Base-by-base conservation (phyloP, 1,139 yeast genomes). In the Zhuliangozyma blackwelliae region DNA sequence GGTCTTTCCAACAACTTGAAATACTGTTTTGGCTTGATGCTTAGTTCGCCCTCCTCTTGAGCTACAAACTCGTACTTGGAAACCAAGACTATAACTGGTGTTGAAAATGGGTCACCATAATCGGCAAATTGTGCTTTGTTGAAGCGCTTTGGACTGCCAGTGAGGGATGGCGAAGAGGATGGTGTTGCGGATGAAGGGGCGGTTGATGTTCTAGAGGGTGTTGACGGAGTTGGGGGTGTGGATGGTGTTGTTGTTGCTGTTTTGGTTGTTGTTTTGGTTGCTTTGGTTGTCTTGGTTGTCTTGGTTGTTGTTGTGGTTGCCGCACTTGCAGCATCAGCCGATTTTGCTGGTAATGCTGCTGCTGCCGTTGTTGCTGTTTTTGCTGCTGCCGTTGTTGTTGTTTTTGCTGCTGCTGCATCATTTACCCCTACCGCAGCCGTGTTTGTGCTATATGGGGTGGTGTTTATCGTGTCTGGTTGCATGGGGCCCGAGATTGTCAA, bases 41-140 rank as follows among this genome's bases (percentile, higher is more conserved):
- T 43, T 28, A 65, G 51, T 39, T 65, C 70, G 20, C 49, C 45
- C 4, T 42, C 37, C 19, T 50, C 44, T 38, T 61, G 65, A 4
- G 65, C 64, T 3, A 36, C 38, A 38, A 65, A 65, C 29, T 51
- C 50, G 45, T 55, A 64, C 45, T 64, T 63, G 28, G 63, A 55
- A 12, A 59, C 54, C 33, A 65, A 48, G 7, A 65, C 57, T 30
- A 62, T 37, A 20, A 36, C 40, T 21, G 30, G 11, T 3, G 11
- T 20, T 12, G 29, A 32, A 19, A 16, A 16, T 26, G 11, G 4
- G 27, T 26, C 16, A 5, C 11, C 4, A n/a, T 26, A 11, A 26
- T 26, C 11, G 27, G 16, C 16, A 16, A 16, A 16, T 16, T 16
- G 16, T 16, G 16, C 16, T 16, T 4, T 16, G 16, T 16, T 16